Percentiles rank a stretch among this genome's conserved stretches.
phyloP scores from a whole-genome alignment of 2,329 filamentous ascomycete species.

The Colletotrichum sp. region DNA sequence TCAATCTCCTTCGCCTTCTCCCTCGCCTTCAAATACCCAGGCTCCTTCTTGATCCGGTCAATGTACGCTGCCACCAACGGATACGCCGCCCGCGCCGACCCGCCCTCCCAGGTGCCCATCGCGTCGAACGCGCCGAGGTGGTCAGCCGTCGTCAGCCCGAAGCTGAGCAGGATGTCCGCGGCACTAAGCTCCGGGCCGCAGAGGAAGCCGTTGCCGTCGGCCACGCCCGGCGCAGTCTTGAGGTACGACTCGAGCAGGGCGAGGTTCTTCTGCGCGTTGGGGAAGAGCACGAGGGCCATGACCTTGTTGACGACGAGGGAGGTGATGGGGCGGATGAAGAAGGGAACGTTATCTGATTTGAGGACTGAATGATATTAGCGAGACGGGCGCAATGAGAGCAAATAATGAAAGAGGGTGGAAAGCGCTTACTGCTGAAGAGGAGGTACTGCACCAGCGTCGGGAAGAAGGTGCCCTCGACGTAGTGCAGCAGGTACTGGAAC shows the following conservation, averaged over 20 bases:
- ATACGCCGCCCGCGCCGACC: constrained; percentile 40
- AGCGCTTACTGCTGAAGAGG: constrained; percentile 33
- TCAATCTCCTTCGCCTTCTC: constrained; percentile 56
- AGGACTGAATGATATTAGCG: constrained; percentile 35
- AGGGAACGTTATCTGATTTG: constrained; percentile 52
- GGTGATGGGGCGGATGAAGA: constrained; percentile 59
- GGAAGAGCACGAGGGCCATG: constrained; percentile 46
- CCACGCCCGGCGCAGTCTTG: constrained; percentile 39
- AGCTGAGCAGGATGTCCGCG: constrained; percentile 60
- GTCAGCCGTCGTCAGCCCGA: constrained; percentile 49
- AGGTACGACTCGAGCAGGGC: constrained; percentile 55
- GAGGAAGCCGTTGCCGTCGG: constrained; percentile 46
- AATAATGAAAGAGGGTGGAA: no score
- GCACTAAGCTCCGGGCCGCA: constrained; percentile 55
- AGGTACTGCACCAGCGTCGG: constrained; percentile 64
- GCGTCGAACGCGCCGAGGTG: constrained; percentile 38
- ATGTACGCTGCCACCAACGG: constrained; percentile 54
- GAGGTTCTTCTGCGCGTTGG: constrained; percentile 53
- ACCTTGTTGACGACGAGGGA: constrained; percentile 47
- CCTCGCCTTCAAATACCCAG: constrained; percentile 52
- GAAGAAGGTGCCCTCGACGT: constrained; percentile 86
- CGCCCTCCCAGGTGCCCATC: constrained; percentile 47
- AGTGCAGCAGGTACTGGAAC: constrained; percentile 78
- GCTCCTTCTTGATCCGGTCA: constrained; percentile 46
- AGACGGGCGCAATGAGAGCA: no score